Percentiles rank a stretch among this genome's conserved stretches.
phyloP scores from a whole-genome alignment of 2,329 filamentous ascomycete genomes.

The Aspergillus melleus region DNA sequence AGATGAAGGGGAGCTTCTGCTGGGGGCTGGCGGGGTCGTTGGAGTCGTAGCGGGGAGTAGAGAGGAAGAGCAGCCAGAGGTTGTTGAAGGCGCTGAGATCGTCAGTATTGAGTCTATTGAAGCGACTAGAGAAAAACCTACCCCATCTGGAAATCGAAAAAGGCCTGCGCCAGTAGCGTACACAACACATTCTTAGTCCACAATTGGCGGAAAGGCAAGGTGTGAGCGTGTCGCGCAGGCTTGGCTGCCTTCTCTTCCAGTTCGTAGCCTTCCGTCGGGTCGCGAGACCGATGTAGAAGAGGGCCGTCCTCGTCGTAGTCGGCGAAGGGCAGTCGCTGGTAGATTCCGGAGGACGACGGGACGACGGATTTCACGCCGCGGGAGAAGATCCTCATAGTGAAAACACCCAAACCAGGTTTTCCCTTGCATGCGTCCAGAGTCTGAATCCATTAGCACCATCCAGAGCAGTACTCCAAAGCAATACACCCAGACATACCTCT shows the following conservation, averaged over 20 bases:
- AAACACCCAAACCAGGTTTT: conserved; percentile 48
- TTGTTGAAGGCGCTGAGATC: conserved; percentile 68
- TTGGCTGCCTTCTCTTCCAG: conserved; percentile 37
- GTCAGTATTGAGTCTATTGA: conserved; percentile 5
- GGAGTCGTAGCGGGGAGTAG: conserved; percentile 61
- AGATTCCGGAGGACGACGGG: conserved; percentile 33
- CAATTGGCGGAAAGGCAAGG: conserved; percentile 51
- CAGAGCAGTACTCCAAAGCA: background rate
- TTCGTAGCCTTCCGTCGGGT: conserved; percentile 36
- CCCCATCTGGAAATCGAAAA: conserved; percentile 71
- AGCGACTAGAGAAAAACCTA: conserved; percentile 12
- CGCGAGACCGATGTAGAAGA: conserved; percentile 33
- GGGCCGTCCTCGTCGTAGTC: conserved; percentile 39
- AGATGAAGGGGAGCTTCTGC: conserved; percentile 54
- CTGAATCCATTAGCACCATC: conserved; percentile 31
- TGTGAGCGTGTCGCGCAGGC: conserved; percentile 38
- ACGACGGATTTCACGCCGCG: conserved; percentile 26
- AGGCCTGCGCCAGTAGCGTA: conserved; percentile 63
- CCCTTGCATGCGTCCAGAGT: conserved; percentile 50
- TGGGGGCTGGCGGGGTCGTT: conserved; percentile 44
- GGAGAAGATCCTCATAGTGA: conserved; percentile 28
- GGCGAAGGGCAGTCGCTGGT: conserved; percentile 34
- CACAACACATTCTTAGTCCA: conserved; percentile 58
- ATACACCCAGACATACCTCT: conserved; percentile 43
- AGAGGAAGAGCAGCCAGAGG: conserved; percentile 75